Base-by-base conservation (phyloP, 257 asterid species). In the Anisodus acutangulus region DNA sequence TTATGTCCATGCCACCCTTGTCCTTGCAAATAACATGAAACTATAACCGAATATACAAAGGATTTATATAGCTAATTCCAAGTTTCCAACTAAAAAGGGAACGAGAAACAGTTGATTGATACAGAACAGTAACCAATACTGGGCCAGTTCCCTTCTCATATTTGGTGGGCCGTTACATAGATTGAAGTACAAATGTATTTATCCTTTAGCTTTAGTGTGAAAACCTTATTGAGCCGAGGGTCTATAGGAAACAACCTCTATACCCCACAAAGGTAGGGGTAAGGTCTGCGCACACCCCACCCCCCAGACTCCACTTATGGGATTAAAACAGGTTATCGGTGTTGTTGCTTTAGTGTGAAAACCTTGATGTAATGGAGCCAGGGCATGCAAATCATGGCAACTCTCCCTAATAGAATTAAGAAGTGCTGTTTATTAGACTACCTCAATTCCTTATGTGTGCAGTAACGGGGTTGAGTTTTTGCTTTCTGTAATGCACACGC, bases 361-460 rank as follows among this genome's bases (percentile, higher is more conserved):
- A 22, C 19, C 62, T 74, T 12, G 11, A 19, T 19, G 59, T 19
- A 72, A 45, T 72, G n/a, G 6, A 5, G 39, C 59, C 47, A 45
- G 59, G 58, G 41, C 41, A 45, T 49, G 80, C 10, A 72, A 72
- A 19, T 72, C 59, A 72, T n/a, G 59, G 80, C 39, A 72, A 72
- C 41, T 45, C 41, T 72, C n/a, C n/a, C 59, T 45, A 19, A 2
- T 47, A 47, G 19, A 22, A 72, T 71, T n/a, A 43, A n/a, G 2
- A 9, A 17, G 16, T 9, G 57, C 37, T 43, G 37, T 43, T 43
- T 53, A 71, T 43, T 43, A 43, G 41, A 72, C n/a, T 49, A 45
- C 59, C n/a, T 72, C 39, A 22, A 45, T 41, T 70, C 57, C 57
- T 43, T 70, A 0, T 70, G 31, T 71, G 58, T 45, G 15, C 10